A percentile compares a stretch with the other conserved stretches of the same genome.
phyloP scores from a whole-genome alignment of 306 rosid genomes.

The Acacia confusa region DNA sequence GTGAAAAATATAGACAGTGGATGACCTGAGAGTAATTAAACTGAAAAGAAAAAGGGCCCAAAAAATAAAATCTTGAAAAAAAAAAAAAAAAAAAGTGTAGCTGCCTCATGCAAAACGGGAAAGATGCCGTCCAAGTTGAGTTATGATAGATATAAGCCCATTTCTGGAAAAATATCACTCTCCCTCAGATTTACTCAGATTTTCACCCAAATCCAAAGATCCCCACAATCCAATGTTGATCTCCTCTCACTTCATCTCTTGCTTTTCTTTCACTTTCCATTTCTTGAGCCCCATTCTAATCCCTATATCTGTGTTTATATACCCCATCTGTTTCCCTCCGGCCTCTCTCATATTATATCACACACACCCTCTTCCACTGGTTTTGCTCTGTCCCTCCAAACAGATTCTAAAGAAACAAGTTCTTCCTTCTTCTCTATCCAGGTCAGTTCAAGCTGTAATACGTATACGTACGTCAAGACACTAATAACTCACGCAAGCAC shows the following conservation, averaged over 20 bases:
- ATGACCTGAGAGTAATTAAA: background rate
- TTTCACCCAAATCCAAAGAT: slow-evolving; percentile 37
- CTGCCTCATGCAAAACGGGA: slow-evolving; percentile 34
- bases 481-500: background rate
- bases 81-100: slow-evolving; percentile 18
- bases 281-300: slow-evolving; percentile 15
- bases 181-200: slow-evolving; percentile 38
- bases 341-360: background rate
- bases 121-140: slow-evolving; percentile 30
- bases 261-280: slow-evolving; percentile 15
- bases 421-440: background rate
- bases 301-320: background rate
- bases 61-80: slow-evolving; percentile 24
- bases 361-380: background rate
- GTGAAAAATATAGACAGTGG: no score
- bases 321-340: background rate
- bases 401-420: background rate
- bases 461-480: background rate
- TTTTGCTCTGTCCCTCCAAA: background rate
- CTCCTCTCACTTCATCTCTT: slow-evolving; percentile 21
- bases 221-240: slow-evolving; percentile 25
- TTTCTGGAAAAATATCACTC: slow-evolving; percentile 44
- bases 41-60: background rate
- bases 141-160: slow-evolving; percentile 34
- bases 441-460: background rate